phyloP scores from a whole-genome alignment of 768 basidiomycete species.

The Cubamyces lactineus region DNA sequence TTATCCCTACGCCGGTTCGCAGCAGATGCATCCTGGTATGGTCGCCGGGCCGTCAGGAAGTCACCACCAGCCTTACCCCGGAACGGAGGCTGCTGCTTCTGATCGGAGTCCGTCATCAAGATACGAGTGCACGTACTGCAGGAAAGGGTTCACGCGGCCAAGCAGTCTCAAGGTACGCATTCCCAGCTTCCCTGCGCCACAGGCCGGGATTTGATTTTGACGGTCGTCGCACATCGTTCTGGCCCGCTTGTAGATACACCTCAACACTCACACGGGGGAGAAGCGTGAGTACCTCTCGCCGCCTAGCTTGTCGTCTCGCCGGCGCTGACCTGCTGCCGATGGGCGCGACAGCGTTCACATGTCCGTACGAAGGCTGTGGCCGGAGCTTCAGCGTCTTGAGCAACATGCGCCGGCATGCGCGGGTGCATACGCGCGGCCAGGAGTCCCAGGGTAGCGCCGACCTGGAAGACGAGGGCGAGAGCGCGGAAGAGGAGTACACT shows the following conservation, averaged over 20 bases:
- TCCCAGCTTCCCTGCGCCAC: not conserved
- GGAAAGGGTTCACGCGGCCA: slow-evolving; percentile 80
- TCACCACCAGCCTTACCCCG: slow-evolving; percentile 18
- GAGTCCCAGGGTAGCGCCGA: slow-evolving; percentile 26
- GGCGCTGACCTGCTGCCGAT: slow-evolving; percentile 18
- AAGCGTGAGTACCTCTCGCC: slow-evolving; percentile 60
- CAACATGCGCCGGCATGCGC: slow-evolving; percentile 87
- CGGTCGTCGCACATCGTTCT: slow-evolving; percentile 6
- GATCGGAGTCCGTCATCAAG: slow-evolving; percentile 45
- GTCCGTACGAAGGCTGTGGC: slow-evolving; percentile 74
- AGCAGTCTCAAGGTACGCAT: slow-evolving; percentile 74
- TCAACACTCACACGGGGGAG: slow-evolving; percentile 84
- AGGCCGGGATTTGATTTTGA: not conserved
- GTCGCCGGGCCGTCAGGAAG: slow-evolving; percentile 22
- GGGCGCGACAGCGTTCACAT: slow-evolving; percentile 62
- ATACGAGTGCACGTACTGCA: slow-evolving; percentile 80
- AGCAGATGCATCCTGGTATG: slow-evolving; percentile 47
- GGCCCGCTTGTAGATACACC: slow-evolving; percentile 60
- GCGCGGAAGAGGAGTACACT: slow-evolving; percentile 36
- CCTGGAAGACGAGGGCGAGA: slow-evolving; percentile 49
- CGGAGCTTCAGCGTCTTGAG: slow-evolving; percentile 85
- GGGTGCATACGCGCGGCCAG: slow-evolving; percentile 55
- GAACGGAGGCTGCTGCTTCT: slow-evolving; percentile 20
- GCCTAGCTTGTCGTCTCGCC: not conserved
- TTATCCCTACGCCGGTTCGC: slow-evolving; percentile 39